Evolutionary conservation across 2,329 filamentous ascomycete genomes (phyloP), one percentile per base, ranked within the genome.

Genomic region (Fusarium multiceps): DNA sequence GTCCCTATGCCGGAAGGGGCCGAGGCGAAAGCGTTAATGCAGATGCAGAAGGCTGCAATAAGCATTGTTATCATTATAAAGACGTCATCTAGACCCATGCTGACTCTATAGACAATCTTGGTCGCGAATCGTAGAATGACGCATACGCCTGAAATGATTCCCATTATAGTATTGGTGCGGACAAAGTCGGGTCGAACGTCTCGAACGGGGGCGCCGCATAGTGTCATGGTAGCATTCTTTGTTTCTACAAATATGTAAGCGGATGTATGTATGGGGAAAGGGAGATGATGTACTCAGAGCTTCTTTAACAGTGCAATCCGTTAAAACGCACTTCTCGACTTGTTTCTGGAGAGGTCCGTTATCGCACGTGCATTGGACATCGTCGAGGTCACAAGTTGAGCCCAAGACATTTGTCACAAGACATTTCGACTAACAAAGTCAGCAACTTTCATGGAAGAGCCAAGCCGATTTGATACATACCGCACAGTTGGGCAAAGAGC

Each of bases 341-440:
- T 61, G 16, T 2, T 43, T 13, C n/a, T 63, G 42, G 7, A 63
- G 59, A 2, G 51, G 40, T 1, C 13, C 12, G 12, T 47, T 59
- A 0, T 27, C 21, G 27, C 59, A 63, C 11, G 60, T 59, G 21
- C 59, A 63, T 8, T 55, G 7, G 0, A 62, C n/a, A 37, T 50
- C 21, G 6, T 62, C 32, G 4, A 63, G 34, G 16, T 49, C 59
- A 4, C 59, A 63, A 2, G 57, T 41, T 4, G 59, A 63, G 4
- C 25, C 13, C 14, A 50, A 40, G 43, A 45, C 41, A 7, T 37
- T 23, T 2, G 28, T 25, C 6, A 57, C 10, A 4, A 63, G 57
- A 20, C 59, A 63, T 12, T 59, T 37, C 16, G 67, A 48, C 78
- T 79, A 23, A 13, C 3, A 37, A 37, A 8, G 62, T 64, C 14